These are phyloP conservation scores for Phytopythium helicoides DNA, from an alignment of 352 stramenopile genomes.

Conservation along the genomic window DNA sequence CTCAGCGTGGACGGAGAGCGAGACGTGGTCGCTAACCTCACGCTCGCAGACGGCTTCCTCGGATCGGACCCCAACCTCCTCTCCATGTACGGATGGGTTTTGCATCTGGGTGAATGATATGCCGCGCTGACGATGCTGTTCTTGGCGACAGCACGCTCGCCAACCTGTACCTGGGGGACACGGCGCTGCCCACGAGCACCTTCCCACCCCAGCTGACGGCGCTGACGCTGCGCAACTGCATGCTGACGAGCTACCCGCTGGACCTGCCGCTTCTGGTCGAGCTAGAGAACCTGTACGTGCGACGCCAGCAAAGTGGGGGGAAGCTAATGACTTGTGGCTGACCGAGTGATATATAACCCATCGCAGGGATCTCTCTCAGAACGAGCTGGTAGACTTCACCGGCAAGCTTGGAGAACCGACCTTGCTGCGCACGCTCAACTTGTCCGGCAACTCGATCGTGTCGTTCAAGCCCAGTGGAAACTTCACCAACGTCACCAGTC, in stretches of 20 bases:
- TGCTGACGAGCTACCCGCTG: constrained; percentile 45
- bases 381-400: constrained; percentile 54
- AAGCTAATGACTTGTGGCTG: background rate
- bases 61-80: constrained; percentile 28
- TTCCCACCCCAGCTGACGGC: constrained; percentile 44
- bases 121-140: too few species aligned
- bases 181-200: constrained; percentile 36
- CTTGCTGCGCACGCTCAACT: constrained; percentile 39
- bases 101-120: too few species aligned
- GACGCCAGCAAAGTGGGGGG: background rate
- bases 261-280: constrained; percentile 48
- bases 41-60: constrained; percentile 31
- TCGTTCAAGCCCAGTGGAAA: constrained; percentile 44
- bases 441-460: constrained; percentile 52
- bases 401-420: constrained; percentile 43
- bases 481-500: constrained; percentile 39
- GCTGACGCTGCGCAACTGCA: constrained; percentile 50
- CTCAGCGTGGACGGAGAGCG: constrained; percentile 38
- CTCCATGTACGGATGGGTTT: constrained; percentile 40
- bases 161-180: constrained; percentile 41
- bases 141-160: constrained; percentile 37
- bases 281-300: constrained; percentile 46
- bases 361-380: constrained; percentile 54
- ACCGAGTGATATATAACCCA: background rate
- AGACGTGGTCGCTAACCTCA: constrained; percentile 40